Percentiles rank a stretch among this genome's conserved stretches.
Conservation (phyloP, 2,329 filamentous ascomycete genomes). For the Akanthomyces lecanii region DNA sequence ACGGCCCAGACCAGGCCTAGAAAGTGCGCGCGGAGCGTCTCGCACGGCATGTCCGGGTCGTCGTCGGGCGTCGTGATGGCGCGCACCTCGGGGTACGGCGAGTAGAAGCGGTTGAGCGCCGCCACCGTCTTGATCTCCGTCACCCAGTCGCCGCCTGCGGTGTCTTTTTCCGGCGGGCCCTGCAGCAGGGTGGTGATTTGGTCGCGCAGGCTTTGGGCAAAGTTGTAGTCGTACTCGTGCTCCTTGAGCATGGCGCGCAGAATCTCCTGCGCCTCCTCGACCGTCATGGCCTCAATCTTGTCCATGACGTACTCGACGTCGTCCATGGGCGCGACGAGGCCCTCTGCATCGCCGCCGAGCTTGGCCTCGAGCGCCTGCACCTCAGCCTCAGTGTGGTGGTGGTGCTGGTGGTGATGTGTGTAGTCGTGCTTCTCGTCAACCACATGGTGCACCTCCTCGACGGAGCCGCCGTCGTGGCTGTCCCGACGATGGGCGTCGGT, state of each 20-base stretch:
- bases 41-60: conserved; percentile 10
- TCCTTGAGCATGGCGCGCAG: conserved; percentile 20
- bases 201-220: conserved; percentile 19
- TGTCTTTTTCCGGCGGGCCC: conserved; percentile 20
- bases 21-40: conserved; percentile 11
- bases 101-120: conserved; percentile 14
- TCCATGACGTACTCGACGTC: conserved; percentile 24
- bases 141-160: conserved; percentile 5
- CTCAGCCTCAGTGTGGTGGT: background rate
- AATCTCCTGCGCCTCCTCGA: conserved; percentile 22
- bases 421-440: conserved; percentile 1
- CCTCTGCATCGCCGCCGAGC: conserved; percentile 11
- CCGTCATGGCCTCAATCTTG: conserved; percentile 22
- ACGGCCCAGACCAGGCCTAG: conserved; percentile 11
- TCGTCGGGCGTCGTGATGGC: conserved; percentile 12
- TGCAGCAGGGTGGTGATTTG: conserved; percentile 20
- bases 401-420: background rate
- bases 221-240: conserved; percentile 26
- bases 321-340: conserved; percentile 22
- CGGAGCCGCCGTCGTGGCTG: background rate
- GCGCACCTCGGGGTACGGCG: conserved; percentile 16
- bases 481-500: background rate
- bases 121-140: conserved; percentile 13
- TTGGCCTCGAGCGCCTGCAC: conserved; percentile 1
- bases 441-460: background rate